Evolutionary conservation across 1,139 yeast species (phyloP).

Genomic region (Entelexis paramagnoliae): DNA sequence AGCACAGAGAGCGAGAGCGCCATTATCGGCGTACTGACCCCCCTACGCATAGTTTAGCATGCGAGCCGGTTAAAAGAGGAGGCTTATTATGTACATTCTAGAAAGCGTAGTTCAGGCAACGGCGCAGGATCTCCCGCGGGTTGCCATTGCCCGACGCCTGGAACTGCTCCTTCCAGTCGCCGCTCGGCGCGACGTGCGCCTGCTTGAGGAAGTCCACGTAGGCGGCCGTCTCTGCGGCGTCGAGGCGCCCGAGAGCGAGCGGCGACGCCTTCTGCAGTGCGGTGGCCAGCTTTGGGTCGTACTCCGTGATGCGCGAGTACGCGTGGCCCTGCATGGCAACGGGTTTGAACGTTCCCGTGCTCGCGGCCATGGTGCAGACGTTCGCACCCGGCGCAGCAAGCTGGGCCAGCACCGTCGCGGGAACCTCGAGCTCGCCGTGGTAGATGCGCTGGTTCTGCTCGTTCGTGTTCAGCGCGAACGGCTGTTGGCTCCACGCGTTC

Average conservation of each 20-base stretch:
- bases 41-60: too few species aligned
- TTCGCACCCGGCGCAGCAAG: slow-evolving; percentile 43
- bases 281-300: slow-evolving; percentile 47
- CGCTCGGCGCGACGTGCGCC: slow-evolving; percentile 39
- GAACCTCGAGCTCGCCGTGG: slow-evolving; percentile 55
- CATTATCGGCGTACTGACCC: too few species aligned
- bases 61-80: too few species aligned
- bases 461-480: slow-evolving; percentile 54
- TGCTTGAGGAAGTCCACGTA: slow-evolving; percentile 46
- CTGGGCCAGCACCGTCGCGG: slow-evolving; percentile 47
- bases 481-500: slow-evolving; percentile 49
- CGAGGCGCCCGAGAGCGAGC: slow-evolving; percentile 42
- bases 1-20: too few species aligned
- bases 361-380: slow-evolving; percentile 57
- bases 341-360: slow-evolving; percentile 39
- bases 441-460: slow-evolving; percentile 49
- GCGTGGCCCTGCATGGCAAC: slow-evolving; percentile 47
- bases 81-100: slow-evolving; percentile 10
- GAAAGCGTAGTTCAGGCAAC: slow-evolving; percentile 15
- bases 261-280: slow-evolving; percentile 43
- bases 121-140: slow-evolving; percentile 38
- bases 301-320: slow-evolving; percentile 41
- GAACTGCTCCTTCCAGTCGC: slow-evolving; percentile 34
- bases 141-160: slow-evolving; percentile 70
- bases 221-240: slow-evolving; percentile 44